phyloP scores from a whole-genome alignment of 2,329 filamentous ascomycete species.

The Paecilomyces niveus region DNA sequence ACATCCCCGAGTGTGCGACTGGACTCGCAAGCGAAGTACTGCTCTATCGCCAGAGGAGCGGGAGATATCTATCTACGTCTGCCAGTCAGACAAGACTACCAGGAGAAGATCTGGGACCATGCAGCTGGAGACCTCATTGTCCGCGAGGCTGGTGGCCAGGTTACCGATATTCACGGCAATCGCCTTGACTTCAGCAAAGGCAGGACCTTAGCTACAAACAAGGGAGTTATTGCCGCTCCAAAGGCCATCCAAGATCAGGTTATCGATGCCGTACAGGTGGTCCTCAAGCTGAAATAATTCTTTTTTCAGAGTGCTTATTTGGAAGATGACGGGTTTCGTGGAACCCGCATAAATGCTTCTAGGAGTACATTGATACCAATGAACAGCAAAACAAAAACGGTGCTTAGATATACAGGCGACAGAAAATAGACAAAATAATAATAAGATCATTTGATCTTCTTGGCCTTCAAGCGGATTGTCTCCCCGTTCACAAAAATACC shows the following conservation, averaged over 20 bases:
- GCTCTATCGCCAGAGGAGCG: constrained; percentile 84
- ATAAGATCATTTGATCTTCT: constrained; percentile 75
- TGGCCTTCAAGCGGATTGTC: constrained; percentile 96
- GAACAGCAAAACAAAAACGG: constrained; percentile 10
- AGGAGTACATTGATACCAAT: constrained; percentile 29
- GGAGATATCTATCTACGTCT: constrained; percentile 91
- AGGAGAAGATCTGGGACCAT: constrained; percentile 99
- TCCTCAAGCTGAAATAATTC: constrained; percentile 49
- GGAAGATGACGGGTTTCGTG: constrained; percentile 5
- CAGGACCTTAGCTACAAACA: constrained; percentile 80
- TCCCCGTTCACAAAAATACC: constrained; percentile 97
- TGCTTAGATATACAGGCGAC: constrained; percentile 17
- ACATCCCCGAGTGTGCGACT: constrained; percentile 84
- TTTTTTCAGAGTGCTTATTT: constrained; percentile 5
- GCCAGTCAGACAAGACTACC: constrained; percentile 77
- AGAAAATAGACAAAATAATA: constrained; percentile 7
- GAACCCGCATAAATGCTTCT: constrained; percentile 22
- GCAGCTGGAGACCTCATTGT: constrained; percentile 93
- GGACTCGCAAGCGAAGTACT: constrained; percentile 98
- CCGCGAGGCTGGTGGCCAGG: constrained; percentile 82
- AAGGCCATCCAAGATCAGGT: constrained; percentile 68
- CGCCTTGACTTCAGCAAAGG: constrained; percentile 80
- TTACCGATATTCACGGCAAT: constrained; percentile 83
- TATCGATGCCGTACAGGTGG: constrained; percentile 72
- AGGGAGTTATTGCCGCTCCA: constrained; percentile 86